Evolutionary conservation across 805 yeast species (phyloP).

Genomic region (Candida ipomoeae): DNA sequence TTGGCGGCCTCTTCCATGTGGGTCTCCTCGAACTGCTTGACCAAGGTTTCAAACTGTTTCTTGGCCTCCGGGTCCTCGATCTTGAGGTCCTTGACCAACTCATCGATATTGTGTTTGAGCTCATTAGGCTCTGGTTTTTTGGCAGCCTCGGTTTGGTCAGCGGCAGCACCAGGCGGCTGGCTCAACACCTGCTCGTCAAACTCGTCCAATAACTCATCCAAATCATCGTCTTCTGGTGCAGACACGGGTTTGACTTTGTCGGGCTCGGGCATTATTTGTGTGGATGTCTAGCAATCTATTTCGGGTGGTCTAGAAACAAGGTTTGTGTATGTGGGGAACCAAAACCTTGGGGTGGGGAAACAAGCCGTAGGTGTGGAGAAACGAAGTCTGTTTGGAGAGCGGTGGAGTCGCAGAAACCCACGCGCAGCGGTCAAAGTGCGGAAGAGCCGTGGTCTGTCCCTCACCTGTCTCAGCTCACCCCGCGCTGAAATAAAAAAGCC

Average conservation of each 20-base stretch:
- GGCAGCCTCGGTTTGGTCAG: slow-evolving; percentile 7
- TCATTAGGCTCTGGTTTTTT: slow-evolving; percentile 31
- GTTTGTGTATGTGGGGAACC: no score
- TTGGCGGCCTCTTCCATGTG: slow-evolving; percentile 30
- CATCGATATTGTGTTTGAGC: slow-evolving; percentile 33
- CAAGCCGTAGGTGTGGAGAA: neutral
- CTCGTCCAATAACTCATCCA: slow-evolving; percentile 83
- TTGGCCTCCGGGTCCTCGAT: slow-evolving; percentile 52
- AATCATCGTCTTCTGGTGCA: slow-evolving; percentile 52
- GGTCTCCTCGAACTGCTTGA: slow-evolving; percentile 37
- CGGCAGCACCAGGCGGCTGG: slow-evolving; percentile 53
- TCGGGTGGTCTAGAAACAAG: no score
- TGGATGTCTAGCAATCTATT: neutral
- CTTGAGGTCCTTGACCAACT: slow-evolving; percentile 44
- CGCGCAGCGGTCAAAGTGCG: slow-evolving; percentile 1
- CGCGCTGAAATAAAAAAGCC: neutral
- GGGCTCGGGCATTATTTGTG: neutral
- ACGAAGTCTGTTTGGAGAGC: neutral
- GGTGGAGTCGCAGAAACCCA: slow-evolving; percentile 2
- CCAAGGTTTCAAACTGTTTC: slow-evolving; percentile 47
- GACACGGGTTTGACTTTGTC: neutral
- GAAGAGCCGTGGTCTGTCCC: neutral
- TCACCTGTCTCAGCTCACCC: neutral
- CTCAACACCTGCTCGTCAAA: slow-evolving; percentile 67
- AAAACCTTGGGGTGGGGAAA: no score